Base-by-base conservation (phyloP, 1,284 basidiomycete species). In the Ceratorhiza oryzae-sativae region DNA sequence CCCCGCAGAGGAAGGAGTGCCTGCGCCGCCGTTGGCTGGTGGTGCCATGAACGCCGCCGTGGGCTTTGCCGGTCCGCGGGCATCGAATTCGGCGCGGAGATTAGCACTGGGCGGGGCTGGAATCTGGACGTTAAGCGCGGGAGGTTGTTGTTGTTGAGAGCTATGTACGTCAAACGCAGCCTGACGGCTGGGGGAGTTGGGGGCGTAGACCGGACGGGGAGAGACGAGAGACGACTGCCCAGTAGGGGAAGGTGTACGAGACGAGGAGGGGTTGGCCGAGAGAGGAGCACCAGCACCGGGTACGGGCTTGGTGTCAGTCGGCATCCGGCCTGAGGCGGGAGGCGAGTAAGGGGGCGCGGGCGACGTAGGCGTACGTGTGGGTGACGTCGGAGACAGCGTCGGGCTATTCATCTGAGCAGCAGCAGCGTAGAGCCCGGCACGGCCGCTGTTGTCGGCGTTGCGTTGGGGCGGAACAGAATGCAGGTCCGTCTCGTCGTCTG, bases 401-500 rank as follows among this genome's bases (percentile, higher is more conserved):
- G 62, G 62, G 18, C 46, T 48, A 42, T 48, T 68, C 27, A 70
- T 70, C 8, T 39, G 23, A 13, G 72, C 49, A 12, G 65, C 67
- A 18, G 36, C 70, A 23, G 73, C 42, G 30, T 59, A 67, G 32
- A 67, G 49, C 20, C 45, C 62, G 1, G 62, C 62, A 12, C 62
- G 46, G n/a, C 48, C 48, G 18, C 12, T 23, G 20, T 27, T 75
- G 42, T 75, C 74, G 25, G 71, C 71, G 32, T 49, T 53, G 5
- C 56, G 51, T 27, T 67, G 53, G 27, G 51, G 45, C 2, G 72
- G 71, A 18, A 67, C 62, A 18, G 62, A 39, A 25, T 67, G 62
- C 20, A 67, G 34, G 62, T 67, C 62, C 32, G 62, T 81, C 70
- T 79, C 74, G 36, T 78, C 80, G 56, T 83, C 78, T 56, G 60